These are phyloP conservation scores for Mesembryanthemum crystallinum DNA, from an alignment of 148 eudicot genomes.

Conservation along the genomic window DNA sequence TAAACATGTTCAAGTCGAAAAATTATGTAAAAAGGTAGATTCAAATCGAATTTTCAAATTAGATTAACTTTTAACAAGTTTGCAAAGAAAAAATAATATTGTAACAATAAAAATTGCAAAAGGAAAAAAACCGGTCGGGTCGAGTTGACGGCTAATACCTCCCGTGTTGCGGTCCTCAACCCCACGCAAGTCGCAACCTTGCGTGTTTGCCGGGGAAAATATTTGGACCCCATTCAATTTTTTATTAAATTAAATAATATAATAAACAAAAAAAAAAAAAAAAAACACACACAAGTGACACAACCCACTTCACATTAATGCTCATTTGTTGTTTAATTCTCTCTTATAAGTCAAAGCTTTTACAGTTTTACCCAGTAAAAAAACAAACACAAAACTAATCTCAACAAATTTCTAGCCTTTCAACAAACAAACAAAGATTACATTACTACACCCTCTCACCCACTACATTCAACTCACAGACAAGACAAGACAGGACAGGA, in stretches of 20 bases:
- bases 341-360: slow-evolving; percentile 21
- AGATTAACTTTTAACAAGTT: too few species aligned
- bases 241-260: neutral
- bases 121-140: neutral
- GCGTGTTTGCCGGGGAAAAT: slow-evolving; percentile 32
- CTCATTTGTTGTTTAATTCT: neutral
- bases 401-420: neutral
- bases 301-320: neutral
- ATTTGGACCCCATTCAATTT: neutral
- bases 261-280: too few species aligned
- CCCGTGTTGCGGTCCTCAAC: slow-evolving; percentile 19
- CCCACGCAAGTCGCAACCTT: slow-evolving; percentile 5
- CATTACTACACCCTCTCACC: neutral
- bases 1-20: too few species aligned
- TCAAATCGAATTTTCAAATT: too few species aligned
- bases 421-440: neutral
- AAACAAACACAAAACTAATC: neutral
- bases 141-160: neutral
- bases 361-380: slow-evolving; percentile 18
- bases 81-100: neutral
- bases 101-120: neutral
- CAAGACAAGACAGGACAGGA: neutral
- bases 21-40: too few species aligned
- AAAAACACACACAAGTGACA: neutral
- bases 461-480: neutral